Conservation (phyloP, 2,329 filamentous ascomycete genomes). For the Bertia moriformis region DNA sequence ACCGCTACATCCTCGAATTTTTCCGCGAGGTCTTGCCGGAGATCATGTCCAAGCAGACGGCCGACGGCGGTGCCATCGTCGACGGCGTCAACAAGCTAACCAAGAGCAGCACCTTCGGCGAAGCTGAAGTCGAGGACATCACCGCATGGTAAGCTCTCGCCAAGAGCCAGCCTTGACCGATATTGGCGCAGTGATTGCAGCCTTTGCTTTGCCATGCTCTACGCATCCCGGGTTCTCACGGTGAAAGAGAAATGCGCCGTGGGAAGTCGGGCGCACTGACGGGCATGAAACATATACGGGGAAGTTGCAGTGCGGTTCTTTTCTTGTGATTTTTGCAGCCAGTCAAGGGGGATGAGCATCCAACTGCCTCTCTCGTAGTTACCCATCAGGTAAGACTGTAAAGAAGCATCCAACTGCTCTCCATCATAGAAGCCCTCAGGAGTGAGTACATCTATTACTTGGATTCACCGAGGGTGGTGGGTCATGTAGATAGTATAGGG, state of each 20-base stretch:
- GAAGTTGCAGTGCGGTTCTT: not conserved
- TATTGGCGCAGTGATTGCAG: not conserved
- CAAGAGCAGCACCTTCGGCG: slow-evolving; percentile 1
- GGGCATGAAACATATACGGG: too few species aligned
- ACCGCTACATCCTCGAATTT: not conserved
- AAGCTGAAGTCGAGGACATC: slow-evolving; percentile 1
- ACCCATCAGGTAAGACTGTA: not conserved
- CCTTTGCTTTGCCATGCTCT: too few species aligned
- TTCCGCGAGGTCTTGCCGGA: slow-evolving; percentile 1
- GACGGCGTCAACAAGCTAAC: not conserved
- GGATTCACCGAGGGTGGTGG: not conserved
- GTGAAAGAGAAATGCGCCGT: not conserved
- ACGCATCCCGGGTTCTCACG: too few species aligned
- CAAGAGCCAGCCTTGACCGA: not conserved
- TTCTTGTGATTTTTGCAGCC: not conserved
- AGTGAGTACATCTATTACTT: not conserved
- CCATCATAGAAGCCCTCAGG: not conserved
- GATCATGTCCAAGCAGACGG: not conserved
- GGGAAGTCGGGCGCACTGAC: too few species aligned
- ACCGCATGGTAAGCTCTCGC: not conserved
- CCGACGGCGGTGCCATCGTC: not conserved
- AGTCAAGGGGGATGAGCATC: slow-evolving; percentile 1
- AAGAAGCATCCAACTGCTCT: slow-evolving; percentile 2
- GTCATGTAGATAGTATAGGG: too few species aligned
- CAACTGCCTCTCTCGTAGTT: not conserved